Base-by-base conservation (phyloP, 495 filamentous ascomycete species). In the Stereocaulon alpinum region DNA sequence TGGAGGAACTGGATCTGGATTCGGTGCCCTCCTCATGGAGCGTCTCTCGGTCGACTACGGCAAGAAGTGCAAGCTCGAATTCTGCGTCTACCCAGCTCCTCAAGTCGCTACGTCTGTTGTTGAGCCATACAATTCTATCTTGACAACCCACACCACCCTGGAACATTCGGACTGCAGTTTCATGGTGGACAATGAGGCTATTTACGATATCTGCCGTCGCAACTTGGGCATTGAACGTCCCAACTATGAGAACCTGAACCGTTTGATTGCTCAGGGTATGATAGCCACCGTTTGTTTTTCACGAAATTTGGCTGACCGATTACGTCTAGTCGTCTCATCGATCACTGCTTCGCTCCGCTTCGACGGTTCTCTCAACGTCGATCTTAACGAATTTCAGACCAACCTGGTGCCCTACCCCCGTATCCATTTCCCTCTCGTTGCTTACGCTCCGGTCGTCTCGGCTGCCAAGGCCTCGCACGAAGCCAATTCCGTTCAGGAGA, bases 21-120 rank as follows among this genome's bases (percentile, higher is more conserved):
- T 98, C 76, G 93, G 93, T 77, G 92, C 93, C 61, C 86, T 97
- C 63, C 80, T 97, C 68, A 92, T 97, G 84, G 94, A 97, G 80
- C 90, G 91, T 72, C 83, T 98, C 59, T 96, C 93, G 43, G 86
- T 93, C 68, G 93, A 97, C 78, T 98, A 95, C 71, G 91, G 90
- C 74, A 98, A 98, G 84, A 98, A 98, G 86, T 89, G 86, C 80
- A 98, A 98, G 86, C 82, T 98, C 54, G 93, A 98, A 77, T 97
- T 97, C 79, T 93, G 91, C 71, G 91, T 98, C 66, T 98, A 98
- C 78, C 93, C 93, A 64, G 90, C 93, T 64, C 94, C 94, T 44
- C 91, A 91, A 77, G 91, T 92, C 64, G 89, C 90, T 64, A 96
- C 92, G 66, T 91, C 94, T 53, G 91, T 98, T 57, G 93, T 98